Evolutionary conservation across 139 green algal species (phyloP), one percentile per base, ranked within the genome.

Genomic region (Volvox reticuliferus): DNA sequence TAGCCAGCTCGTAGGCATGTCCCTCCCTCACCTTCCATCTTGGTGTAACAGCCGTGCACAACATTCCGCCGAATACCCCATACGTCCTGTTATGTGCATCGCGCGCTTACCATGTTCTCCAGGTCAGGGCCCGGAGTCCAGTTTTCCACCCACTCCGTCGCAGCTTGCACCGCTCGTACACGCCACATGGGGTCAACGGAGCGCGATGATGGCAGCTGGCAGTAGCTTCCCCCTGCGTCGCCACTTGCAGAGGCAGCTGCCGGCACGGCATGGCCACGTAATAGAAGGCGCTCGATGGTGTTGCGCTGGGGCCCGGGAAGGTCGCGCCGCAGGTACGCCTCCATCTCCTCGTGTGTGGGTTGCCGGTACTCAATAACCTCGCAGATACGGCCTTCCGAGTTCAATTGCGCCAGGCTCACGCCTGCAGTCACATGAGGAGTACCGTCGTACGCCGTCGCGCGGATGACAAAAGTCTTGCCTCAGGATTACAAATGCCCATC

Each of bases 131-230:
- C 77, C 12, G 88, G 78, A n/a, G 88, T 91, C 88, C 88, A 91
- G 78, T 80, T 91, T 62, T 91, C 88, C 35, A 91, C 88, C 88
- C 88, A 91, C 78, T 91, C 88, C 33, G 88, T 91, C 6, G 78
- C 77, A 22, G 65, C 88, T 67, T 87, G 69, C 33, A 91, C 78
- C 33, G 88, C 88, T 24, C 88, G 73, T 30, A 84, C 55, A 50
- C 86, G 86, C 86, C 86, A 90, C 86, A 90, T 84, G 73, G 73
- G 86, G 75, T 85, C 75, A n/a, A 90, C 63, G 26, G 69, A 28
- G 12, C 75, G 50, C n/a, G 55, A 50, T 12, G 26, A 16, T 3
- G 86, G 86, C 68, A 89, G 69, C 85, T 89, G 69, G 85, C 85
- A 89, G 86, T 67, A 84, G 73, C 12, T 78, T 44, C 50, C 44